These are phyloP conservation scores for Trichoderma koningii DNA, from an alignment of 2,329 filamentous ascomycete species.

Conservation along the genomic window DNA sequence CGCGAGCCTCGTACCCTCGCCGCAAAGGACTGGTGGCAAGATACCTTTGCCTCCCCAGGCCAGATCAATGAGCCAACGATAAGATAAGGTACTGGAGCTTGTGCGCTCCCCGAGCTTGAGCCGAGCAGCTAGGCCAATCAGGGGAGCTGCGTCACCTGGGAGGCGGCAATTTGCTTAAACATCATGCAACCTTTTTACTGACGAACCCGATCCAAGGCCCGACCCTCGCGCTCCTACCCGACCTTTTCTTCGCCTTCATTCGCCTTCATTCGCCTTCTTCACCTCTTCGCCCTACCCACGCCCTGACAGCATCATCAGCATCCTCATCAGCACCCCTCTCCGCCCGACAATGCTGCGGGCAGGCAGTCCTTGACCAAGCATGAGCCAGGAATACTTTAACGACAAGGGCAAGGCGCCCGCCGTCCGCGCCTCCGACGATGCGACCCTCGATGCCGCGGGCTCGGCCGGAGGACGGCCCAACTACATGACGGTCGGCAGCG, in stretches of 20 bases:
- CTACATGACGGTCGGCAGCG: constrained; percentile 87
- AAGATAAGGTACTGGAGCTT: constrained; percentile 21
- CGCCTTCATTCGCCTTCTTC: too few species aligned
- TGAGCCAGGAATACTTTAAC: constrained; percentile 63
- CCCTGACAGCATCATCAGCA: constrained; percentile 29
- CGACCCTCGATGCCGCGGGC: constrained; percentile 29
- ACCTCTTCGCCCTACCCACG: constrained; percentile 3
- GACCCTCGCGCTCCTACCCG: constrained; percentile 31
- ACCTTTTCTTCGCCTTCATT: constrained; percentile 7
- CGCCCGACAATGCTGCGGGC: constrained; percentile 42
- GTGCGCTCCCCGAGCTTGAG: constrained; percentile 33
- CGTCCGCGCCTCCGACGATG: constrained; percentile 35
- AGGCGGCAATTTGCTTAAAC: constrained; percentile 27
- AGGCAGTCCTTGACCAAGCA: constrained; percentile 42
- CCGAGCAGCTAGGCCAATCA: constrained; percentile 37
- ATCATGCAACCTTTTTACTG: constrained; percentile 36
- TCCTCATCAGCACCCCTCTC: background rate
- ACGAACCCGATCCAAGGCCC: constrained; percentile 24
- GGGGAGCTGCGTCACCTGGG: constrained; percentile 27
- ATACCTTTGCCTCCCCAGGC: constrained; percentile 2
- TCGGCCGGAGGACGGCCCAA: constrained; percentile 51
- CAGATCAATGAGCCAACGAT: constrained; percentile 5
- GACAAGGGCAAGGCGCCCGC: constrained; percentile 55
- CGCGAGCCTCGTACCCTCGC: constrained; percentile 3
- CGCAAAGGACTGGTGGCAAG: background rate